Evolutionary conservation across 2,329 filamentous ascomycete genomes (phyloP), one percentile per base, ranked within the genome.

Genomic region (Akanthomyces uredinophilus): DNA sequence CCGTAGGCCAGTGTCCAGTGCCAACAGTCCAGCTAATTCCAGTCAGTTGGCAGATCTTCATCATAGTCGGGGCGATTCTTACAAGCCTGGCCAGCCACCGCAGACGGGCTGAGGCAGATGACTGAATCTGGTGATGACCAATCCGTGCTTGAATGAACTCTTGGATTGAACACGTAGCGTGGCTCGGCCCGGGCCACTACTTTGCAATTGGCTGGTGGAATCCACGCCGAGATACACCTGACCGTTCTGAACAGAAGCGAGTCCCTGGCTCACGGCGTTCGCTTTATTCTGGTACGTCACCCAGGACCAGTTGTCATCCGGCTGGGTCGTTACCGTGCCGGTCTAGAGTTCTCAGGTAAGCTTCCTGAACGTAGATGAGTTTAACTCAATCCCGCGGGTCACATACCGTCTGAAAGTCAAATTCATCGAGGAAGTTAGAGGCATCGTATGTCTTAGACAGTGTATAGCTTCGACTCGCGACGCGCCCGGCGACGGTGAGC

Each of bases 11-110:
- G 63, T 79, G 1, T 4, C 51, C 72, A 39, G 70, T 68, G 18
- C 78, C 78, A 39, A 74, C 75, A 62, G 79, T 75, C 79, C 79
- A 81, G 70, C 72, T 70, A 24, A 10, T 2, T 4, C 18, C 1
- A 27, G 20, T n/a, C 1, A 61, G 52, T 39, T 14, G 51, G 0
- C 10, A 1, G 13, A 14, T 8, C 37, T 22, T 5, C 13, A 11
- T 4, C 4, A 7, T 47, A 18, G 2, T 6, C 20, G 32, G 13
- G 13, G 16, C n/a, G 4, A 13, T 20, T 64, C 73, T 70, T 74
- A 83, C 78, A 85, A 78, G 75, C 87, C 87, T 6, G 88, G 87
- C 88, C 88, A 91, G 8, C 82, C 80, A 37, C 88, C 88, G 67
- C 88, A 91, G 50, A 79, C 76, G 2, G 81, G 79, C 54, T 75